Conservation (phyloP, 176 grass and related monocot species). For the Musa beccarii region DNA sequence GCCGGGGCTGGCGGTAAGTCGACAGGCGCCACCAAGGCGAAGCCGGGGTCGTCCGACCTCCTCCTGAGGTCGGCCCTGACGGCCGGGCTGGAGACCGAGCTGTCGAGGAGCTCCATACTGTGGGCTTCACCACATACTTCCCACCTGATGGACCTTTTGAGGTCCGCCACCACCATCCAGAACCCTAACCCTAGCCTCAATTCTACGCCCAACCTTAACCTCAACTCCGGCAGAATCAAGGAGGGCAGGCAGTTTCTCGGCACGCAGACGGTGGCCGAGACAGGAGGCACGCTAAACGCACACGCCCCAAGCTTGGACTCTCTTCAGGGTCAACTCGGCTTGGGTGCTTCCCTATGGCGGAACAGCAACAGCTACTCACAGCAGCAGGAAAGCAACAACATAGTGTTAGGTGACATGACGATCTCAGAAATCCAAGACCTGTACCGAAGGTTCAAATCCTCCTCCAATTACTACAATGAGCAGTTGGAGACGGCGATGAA, state of each 20-base stretch:
- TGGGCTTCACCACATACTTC: slow-evolving; percentile 16
- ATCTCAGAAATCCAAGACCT: slow-evolving; percentile 19
- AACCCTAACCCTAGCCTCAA: background rate
- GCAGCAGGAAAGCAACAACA: slow-evolving; percentile 1
- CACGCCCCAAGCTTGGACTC: slow-evolving; percentile 3
- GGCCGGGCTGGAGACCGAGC: background rate
- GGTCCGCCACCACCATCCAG: background rate
- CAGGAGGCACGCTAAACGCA: background rate
- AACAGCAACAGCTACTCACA: background rate
- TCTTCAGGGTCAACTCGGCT: background rate
- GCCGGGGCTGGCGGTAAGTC: background rate
- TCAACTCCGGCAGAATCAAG: slow-evolving; percentile 4
- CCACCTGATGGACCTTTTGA: slow-evolving; percentile 12
- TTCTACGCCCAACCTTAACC: background rate
- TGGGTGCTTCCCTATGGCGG: background rate
- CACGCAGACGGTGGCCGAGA: background rate
- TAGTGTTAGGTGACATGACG: background rate
- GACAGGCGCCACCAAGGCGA: background rate
- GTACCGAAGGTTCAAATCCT: slow-evolving; percentile 12
- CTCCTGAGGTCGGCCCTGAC: background rate
- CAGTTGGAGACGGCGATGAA: slow-evolving; percentile 1
- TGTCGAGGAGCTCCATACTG: slow-evolving; percentile 1
- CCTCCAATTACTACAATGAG: slow-evolving; percentile 11
- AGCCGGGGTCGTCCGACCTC: background rate
- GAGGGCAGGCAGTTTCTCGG: background rate